Evolutionary conservation across 768 basidiomycete genomes (phyloP).

Genomic region (Kwoniella sp.): DNA sequence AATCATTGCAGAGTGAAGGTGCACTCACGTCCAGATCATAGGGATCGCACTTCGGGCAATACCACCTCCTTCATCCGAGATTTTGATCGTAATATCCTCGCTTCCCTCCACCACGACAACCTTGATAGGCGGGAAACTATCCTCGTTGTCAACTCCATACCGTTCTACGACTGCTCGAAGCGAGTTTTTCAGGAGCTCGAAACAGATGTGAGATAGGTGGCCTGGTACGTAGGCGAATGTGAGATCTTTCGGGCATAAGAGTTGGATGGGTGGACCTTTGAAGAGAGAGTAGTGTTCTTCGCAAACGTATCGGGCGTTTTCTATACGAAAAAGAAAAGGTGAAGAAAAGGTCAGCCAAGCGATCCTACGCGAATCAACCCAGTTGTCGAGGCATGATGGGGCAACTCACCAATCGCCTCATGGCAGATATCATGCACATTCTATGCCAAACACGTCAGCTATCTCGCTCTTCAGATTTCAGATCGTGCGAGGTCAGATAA

Average conservation of each 20-base stretch:
- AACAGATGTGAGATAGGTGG: slow-evolving; percentile 95
- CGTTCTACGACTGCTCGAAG: slow-evolving; percentile 94
- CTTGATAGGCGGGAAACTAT: slow-evolving; percentile 83
- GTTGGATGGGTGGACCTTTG: slow-evolving; percentile 91
- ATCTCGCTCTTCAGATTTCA: not conserved
- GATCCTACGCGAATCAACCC: not conserved
- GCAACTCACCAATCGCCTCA: slow-evolving; percentile 77
- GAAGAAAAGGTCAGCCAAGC: not conserved
- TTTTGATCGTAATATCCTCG: slow-evolving; percentile 99
- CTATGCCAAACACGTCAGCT: slow-evolving; percentile 53
- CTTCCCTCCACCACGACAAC: slow-evolving; percentile 95
- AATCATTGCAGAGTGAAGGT: too few species aligned
- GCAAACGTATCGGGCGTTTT: slow-evolving; percentile 82
- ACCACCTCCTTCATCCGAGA: slow-evolving; percentile 94
- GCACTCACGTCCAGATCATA: slow-evolving; percentile 98
- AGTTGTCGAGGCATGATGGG: too few species aligned
- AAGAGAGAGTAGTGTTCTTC: slow-evolving; percentile 94
- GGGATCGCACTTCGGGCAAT: slow-evolving; percentile 77
- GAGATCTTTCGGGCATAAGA: slow-evolving; percentile 85
- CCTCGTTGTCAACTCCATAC: slow-evolving; percentile 77
- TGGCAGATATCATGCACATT: slow-evolving; percentile 97
- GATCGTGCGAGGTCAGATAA: slow-evolving; percentile 24
- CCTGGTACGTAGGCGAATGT: slow-evolving; percentile 94
- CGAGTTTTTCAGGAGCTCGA: slow-evolving; percentile 97
- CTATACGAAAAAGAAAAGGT: slow-evolving; percentile 50